These are phyloP conservation scores for Paramecium biaurelia DNA, from an alignment of 73 alveolate species.

Conservation along the genomic window DNA sequence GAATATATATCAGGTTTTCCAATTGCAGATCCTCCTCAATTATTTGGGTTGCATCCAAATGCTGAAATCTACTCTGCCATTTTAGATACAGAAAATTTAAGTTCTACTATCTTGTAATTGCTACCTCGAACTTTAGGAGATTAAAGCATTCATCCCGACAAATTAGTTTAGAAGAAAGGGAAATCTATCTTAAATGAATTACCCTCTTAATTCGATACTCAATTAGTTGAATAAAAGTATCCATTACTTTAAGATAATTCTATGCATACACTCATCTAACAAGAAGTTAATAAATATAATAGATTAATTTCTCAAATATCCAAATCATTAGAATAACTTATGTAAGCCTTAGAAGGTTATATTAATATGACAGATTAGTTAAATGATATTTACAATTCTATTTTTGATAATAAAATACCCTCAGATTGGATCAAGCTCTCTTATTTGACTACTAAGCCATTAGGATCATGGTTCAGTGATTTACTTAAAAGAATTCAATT, in stretches of 20 bases:
- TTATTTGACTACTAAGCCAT: constrained; percentile 79
- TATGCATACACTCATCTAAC: constrained; percentile 74
- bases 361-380: constrained; percentile 82
- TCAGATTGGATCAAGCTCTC: constrained; percentile 76
- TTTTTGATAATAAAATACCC: constrained; percentile 79
- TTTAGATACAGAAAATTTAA: constrained; percentile 85
- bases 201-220: constrained; percentile 63
- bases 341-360: constrained; percentile 79
- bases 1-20: constrained; percentile 87
- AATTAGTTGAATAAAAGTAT: constrained; percentile 68
- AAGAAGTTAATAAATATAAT: constrained; percentile 82
- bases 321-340: constrained; percentile 71
- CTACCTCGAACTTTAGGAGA: constrained; percentile 75
- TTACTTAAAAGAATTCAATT: constrained; percentile 74
- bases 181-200: constrained; percentile 48
- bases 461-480: constrained; percentile 82
- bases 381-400: constrained; percentile 75
- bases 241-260: constrained; percentile 78
- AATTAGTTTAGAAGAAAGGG: constrained; percentile 70
- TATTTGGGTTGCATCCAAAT: constrained; percentile 97
- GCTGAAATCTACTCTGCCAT: constrained; percentile 96
- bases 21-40: constrained; percentile 88
- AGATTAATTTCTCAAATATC: constrained; percentile 62
- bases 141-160: constrained; percentile 35
- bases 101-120: constrained; percentile 82